Evolutionary conservation across 140 eudicot species (phyloP), one percentile per base, ranked within the genome.

Genomic region (Senecio squalidus): DNA sequence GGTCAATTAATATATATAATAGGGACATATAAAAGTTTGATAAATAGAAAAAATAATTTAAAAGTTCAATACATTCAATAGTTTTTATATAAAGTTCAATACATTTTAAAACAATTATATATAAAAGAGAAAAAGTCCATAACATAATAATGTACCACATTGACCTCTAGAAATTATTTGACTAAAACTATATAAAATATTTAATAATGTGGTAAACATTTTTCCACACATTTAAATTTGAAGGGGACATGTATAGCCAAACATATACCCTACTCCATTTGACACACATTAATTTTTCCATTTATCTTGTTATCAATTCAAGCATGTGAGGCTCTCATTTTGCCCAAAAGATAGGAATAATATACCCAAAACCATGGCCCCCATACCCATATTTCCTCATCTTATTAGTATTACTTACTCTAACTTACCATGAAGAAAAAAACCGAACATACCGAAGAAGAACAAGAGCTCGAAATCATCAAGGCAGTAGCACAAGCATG

Each of bases 401-500:
- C 28, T 34, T 33, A 27, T 15, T 23, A 30, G 2, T 27, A 43
- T n/a, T n/a, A n/a, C n/a, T n/a, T n/a, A n/a, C 24, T 51, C 27
- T 63, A 56, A 45, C 20, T 27, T 18, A 33, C 74, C 22, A 67
- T 74, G 80, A 64, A 71, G 52, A 62, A 67, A 46, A 62, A 50
- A 50, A 59, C 52, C 7, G 66, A 61, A 52, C 62, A 48, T 50
- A 46, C 62, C 25, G 48, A 70, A 62, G 73, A 74, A 13, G 56
- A 66, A 7, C 73, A 76, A 31, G 88, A 84, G 1, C 79, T 74
- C 21, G 95, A 90, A 73, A 66, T 90, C 80, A 54, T 80, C 76
- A 90, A 90, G 73, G 90, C 95, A 0, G 98, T 83, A 43, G 94
- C 97, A 5, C 98, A 90, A 57, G 98, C 95, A 25, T 86, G 98